Evolutionary conservation across 176 grass and related monocot species (phyloP).

Genomic region (Lolium multiflorum): DNA sequence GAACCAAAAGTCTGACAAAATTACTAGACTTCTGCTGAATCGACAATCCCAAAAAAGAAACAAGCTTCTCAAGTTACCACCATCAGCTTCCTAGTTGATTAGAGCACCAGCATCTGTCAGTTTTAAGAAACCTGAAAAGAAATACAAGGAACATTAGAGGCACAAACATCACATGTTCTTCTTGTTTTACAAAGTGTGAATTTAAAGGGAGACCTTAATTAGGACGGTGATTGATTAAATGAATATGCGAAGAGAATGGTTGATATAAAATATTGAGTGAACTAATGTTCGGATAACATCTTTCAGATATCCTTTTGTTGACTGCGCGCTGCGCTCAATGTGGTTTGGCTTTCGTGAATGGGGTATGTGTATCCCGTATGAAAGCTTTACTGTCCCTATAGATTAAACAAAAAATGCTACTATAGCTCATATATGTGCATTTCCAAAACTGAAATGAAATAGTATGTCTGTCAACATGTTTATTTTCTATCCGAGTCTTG

Average conservation of each 20-base stretch:
- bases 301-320: background rate
- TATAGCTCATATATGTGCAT: background rate
- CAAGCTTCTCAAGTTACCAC: background rate
- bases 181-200: background rate
- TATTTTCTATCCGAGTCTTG: constrained; percentile 4
- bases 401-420: background rate
- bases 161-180: background rate
- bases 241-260: background rate
- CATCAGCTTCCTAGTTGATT: background rate
- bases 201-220: background rate
- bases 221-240: background rate
- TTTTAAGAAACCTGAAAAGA: background rate
- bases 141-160: background rate
- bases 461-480: background rate
- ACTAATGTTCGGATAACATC: background rate
- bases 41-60: background rate
- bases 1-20: background rate
- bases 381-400: background rate
- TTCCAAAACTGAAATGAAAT: background rate
- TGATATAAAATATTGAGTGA: background rate
- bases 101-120: background rate
- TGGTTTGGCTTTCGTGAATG: background rate
- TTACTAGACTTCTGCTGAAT: background rate
- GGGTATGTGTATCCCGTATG: background rate
- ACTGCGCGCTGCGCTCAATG: background rate